Percentiles rank a stretch among this genome's conserved stretches.
phyloP scores from a whole-genome alignment of 2,329 filamentous ascomycete species.

The Epichloe amarillans region DNA sequence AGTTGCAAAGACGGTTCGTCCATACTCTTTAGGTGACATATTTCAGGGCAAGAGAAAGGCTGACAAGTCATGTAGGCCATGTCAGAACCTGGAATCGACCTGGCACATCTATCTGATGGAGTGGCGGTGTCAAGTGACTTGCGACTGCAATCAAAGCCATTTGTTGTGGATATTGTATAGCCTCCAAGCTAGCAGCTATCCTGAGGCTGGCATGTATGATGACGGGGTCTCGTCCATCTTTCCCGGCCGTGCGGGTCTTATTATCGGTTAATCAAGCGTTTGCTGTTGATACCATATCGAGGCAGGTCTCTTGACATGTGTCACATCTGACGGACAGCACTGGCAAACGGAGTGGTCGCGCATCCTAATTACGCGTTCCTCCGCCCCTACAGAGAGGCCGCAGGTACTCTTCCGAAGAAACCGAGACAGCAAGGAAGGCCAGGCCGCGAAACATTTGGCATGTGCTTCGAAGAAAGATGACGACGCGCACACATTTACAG shows the following conservation, averaged over 20 bases:
- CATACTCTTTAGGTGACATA: background rate
- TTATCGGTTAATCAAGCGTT: too few relatives aligned
- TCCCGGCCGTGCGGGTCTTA: background rate
- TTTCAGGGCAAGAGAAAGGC: constrained; percentile 1
- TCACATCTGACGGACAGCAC: too few relatives aligned
- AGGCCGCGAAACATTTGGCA: background rate
- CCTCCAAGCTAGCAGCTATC: background rate
- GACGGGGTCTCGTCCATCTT: background rate
- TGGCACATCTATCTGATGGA: constrained; percentile 3
- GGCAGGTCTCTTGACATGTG: background rate
- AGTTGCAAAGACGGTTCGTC: constrained; percentile 76
- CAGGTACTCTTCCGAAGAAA: background rate
- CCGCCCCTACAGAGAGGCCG: too few relatives aligned
- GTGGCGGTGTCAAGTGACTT: background rate
- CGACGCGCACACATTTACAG: too few relatives aligned
- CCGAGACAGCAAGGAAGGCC: background rate
- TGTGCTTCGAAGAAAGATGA: too few relatives aligned
- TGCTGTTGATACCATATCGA: background rate
- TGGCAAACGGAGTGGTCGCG: too few relatives aligned
- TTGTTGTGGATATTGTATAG: background rate
- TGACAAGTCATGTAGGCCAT: constrained; percentile 41
- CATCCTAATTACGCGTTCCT: too few relatives aligned
- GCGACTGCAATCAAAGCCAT: background rate
- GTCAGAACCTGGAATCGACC: constrained; percentile 64
- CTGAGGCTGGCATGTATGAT: background rate